These are phyloP conservation scores for Crucibulum laeve DNA, from an alignment of 768 basidiomycete species.

Conservation along the genomic window DNA sequence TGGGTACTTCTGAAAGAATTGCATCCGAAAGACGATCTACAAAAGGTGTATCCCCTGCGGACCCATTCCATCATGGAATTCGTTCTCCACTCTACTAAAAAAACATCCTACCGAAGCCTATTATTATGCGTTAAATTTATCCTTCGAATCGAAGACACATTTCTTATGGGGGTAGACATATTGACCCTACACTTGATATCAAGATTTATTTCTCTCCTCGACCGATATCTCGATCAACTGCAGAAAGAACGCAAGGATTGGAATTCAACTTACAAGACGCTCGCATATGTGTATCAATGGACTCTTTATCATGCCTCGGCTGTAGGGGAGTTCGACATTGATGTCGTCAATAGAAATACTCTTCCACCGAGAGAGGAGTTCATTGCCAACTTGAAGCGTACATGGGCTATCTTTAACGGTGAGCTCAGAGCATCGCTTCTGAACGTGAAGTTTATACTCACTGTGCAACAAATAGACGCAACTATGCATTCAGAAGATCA, in stretches of 20 bases:
- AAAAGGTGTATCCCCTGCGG: conserved; percentile 1
- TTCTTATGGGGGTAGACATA: conserved; percentile 5
- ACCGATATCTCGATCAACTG: background rate
- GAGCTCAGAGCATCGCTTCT: too few relatives aligned
- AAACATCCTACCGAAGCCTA: conserved; percentile 1
- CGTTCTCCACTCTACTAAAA: background rate
- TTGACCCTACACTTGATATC: conserved; percentile 4
- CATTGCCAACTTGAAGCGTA: too few relatives aligned
- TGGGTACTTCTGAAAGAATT: conserved; percentile 2
- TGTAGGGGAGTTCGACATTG: conserved; percentile 3
- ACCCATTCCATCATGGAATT: conserved; percentile 3
- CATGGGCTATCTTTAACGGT: too few relatives aligned
- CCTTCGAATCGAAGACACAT: conserved; percentile 5
- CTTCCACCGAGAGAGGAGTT: too few relatives aligned
- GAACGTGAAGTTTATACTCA: too few relatives aligned
- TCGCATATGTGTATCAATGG: conserved; percentile 4
- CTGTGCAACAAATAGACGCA: too few relatives aligned
- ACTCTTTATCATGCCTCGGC: conserved; percentile 4
- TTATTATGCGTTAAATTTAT: conserved; percentile 4
- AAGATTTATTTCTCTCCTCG: conserved; percentile 2
- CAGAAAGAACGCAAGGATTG: background rate
- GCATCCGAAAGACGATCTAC: conserved; percentile 1
- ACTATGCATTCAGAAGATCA: too few relatives aligned
- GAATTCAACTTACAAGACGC: background rate
- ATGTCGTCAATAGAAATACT: too few relatives aligned